These are phyloP conservation scores for Aurifilum marmelostoma DNA, from an alignment of 2,329 filamentous ascomycete species.

Conservation along the genomic window DNA sequence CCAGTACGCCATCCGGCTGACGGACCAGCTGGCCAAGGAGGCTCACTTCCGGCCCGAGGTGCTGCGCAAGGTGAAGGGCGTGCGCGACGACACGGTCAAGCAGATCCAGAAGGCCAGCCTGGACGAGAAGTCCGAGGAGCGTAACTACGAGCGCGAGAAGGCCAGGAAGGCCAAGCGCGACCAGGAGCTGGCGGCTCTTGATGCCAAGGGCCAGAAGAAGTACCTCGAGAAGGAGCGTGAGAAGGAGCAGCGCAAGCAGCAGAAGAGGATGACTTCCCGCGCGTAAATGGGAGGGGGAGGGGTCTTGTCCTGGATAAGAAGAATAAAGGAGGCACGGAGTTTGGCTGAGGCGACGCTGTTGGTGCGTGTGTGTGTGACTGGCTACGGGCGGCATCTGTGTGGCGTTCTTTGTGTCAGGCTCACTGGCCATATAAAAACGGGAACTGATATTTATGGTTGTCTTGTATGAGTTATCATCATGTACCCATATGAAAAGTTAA, in stretches of 20 bases:
- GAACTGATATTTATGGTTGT: neutral
- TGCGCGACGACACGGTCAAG: conserved; percentile 78
- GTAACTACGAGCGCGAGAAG: conserved; percentile 70
- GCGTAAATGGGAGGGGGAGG: conserved; percentile 40
- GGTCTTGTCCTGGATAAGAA: neutral
- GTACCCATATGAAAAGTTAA: neutral
- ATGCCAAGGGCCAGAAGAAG: conserved; percentile 84
- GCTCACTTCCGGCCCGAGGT: conserved; percentile 93
- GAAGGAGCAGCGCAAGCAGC: conserved; percentile 64
- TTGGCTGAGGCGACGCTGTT: neutral
- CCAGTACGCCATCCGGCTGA: conserved; percentile 79
- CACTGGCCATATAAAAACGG: neutral
- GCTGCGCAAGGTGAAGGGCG: conserved; percentile 76
- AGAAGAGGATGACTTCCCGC: conserved; percentile 59
- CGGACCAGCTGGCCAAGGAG: conserved; percentile 74
- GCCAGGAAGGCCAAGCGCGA: conserved; percentile 90
- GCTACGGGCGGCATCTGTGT: neutral
- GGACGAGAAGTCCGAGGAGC: conserved; percentile 79
- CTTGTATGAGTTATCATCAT: neutral
- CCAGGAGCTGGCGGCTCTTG: conserved; percentile 73
- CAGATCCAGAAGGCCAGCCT: conserved; percentile 81
- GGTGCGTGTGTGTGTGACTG: neutral
- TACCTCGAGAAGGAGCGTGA: conserved; percentile 80
- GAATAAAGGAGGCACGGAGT: neutral
- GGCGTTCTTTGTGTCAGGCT: neutral